A percentile compares a stretch with the other conserved stretches of the same genome.
Conservation (phyloP, 345 rosid species). For the Combretum micranthum region DNA sequence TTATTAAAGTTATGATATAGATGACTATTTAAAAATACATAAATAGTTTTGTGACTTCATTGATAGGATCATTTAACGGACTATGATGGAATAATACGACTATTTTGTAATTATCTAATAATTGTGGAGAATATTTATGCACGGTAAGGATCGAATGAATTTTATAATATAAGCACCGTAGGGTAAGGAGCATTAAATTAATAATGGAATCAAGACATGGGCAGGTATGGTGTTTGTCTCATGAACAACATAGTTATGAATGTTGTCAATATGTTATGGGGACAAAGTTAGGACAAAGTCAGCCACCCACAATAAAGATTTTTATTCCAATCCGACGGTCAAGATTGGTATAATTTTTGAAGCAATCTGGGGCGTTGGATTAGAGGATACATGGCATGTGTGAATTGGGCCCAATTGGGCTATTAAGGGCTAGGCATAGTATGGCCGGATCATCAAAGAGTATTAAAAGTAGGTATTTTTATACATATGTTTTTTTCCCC, state of each 20-base stretch:
- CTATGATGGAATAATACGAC: too few species aligned
- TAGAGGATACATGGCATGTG: slow-evolving; percentile 18
- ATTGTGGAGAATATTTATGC: not conserved
- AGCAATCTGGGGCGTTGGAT: slow-evolving; percentile 20
- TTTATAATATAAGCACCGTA: too few species aligned
- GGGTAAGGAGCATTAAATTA: not conserved
- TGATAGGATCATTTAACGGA: too few species aligned
- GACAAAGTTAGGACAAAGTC: slow-evolving; percentile 41
- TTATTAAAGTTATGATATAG: too few species aligned
- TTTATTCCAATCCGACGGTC: slow-evolving; percentile 17
- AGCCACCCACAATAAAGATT: slow-evolving; percentile 25
- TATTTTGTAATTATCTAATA: not conserved
- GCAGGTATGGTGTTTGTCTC: slow-evolving; percentile 29
- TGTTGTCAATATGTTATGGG: slow-evolving; percentile 22
- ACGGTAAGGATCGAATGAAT: too few species aligned
- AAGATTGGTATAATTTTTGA: slow-evolving; percentile 2
- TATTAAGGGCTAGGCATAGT: slow-evolving; percentile 23
- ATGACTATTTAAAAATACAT: too few species aligned
- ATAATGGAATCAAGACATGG: slow-evolving; percentile 10
- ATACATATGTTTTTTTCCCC: too few species aligned
- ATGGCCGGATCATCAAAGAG: too few species aligned
- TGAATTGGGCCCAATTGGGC: slow-evolving; percentile 30
- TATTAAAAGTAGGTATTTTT: too few species aligned
- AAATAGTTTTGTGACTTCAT: too few species aligned
- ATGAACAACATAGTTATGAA: slow-evolving; percentile 22